phyloP scores from a whole-genome alignment of 2,329 filamentous ascomycete genomes.

The Paramyrothecium sp. region DNA sequence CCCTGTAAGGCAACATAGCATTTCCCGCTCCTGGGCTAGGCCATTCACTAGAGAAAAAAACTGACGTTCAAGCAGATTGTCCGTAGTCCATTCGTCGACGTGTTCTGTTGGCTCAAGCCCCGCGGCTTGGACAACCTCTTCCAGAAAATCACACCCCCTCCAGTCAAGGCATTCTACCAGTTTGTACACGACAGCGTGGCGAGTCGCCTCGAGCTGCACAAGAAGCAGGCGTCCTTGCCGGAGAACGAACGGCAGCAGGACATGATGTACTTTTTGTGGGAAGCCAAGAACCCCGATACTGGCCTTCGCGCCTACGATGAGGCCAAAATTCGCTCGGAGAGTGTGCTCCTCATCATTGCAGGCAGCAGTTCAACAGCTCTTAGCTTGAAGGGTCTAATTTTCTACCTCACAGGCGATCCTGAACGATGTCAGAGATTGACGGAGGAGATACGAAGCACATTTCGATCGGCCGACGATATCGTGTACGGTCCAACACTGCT shows the following conservation, averaged over 20 bases:
- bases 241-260: slow-evolving; percentile 5
- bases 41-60: not conserved
- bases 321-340: not conserved
- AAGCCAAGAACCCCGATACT: slow-evolving; percentile 2
- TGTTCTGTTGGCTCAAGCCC: slow-evolving; percentile 7
- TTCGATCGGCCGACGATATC: not conserved
- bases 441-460: not conserved
- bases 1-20: not conserved
- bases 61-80: not conserved
- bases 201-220: slow-evolving; percentile 1
- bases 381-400: not conserved
- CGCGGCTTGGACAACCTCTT: slow-evolving; percentile 2
- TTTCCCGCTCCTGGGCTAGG: not conserved
- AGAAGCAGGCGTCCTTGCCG: slow-evolving; percentile 1
- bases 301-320: not conserved
- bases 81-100: slow-evolving; percentile 2
- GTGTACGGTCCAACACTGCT: not conserved
- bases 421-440: not conserved
- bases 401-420: not conserved
- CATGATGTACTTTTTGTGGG: slow-evolving; percentile 3
- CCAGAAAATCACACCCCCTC: not conserved
- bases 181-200: not conserved
- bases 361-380: not conserved
- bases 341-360: slow-evolving; percentile 2
- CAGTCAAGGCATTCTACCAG: not conserved